phyloP scores from a whole-genome alignment of 352 stramenopile genomes.

The Phytopythium sindhum region DNA sequence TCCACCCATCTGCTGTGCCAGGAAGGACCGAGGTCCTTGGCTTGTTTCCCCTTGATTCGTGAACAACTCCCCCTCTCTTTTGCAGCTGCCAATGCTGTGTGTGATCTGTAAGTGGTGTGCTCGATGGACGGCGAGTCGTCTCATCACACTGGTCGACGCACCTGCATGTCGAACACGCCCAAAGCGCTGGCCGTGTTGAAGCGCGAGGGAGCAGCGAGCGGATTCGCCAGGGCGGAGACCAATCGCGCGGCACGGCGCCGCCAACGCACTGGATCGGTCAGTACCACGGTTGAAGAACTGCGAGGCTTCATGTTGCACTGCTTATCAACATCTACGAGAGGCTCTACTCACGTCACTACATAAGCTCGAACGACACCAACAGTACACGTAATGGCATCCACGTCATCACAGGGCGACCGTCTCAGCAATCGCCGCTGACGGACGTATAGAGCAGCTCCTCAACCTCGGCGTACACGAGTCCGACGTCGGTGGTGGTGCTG shows the following conservation, averaged over 20 bases:
- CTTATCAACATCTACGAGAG: neutral
- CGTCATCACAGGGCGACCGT: neutral
- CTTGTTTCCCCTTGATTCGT: neutral
- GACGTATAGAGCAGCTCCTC: constrained; percentile 39
- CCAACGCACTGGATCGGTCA: neutral
- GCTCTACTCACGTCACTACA: neutral
- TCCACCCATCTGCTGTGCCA: neutral
- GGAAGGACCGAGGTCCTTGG: no score
- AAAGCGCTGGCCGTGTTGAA: neutral
- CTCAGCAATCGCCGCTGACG: constrained; percentile 19
- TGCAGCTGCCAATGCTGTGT: neutral
- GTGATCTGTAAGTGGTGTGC: no score
- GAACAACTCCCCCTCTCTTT: neutral
- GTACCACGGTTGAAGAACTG: neutral
- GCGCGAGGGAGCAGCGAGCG: neutral
- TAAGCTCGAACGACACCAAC: neutral
- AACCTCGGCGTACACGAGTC: constrained; percentile 47
- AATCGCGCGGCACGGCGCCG: neutral
- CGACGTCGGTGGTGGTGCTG: constrained; percentile 32
- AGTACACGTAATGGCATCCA: neutral
- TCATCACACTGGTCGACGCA: neutral
- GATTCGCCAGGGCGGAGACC: neutral
- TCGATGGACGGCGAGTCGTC: no score
- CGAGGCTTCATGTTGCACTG: neutral
- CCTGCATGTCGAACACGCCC: neutral